Conservation (phyloP, 2,329 filamentous ascomycete genomes). For the Pseudogymnoascus sp. region DNA sequence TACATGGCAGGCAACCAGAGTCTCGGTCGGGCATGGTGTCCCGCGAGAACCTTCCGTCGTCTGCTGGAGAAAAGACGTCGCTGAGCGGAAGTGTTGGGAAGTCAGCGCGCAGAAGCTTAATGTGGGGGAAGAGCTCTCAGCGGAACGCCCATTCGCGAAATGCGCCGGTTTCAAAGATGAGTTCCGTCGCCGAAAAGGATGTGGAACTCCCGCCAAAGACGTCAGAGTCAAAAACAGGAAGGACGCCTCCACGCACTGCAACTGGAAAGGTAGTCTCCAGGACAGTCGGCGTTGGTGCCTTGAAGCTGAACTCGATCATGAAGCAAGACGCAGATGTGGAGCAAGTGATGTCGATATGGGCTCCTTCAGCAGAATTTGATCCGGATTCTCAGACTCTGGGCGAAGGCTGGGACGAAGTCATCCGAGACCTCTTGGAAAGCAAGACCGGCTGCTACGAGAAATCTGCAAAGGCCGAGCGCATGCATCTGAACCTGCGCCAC, state of each 20-base stretch:
- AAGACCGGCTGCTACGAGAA: constrained; percentile 66
- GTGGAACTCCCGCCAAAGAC: not conserved
- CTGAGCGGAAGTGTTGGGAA: constrained; percentile 41
- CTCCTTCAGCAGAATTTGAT: constrained; percentile 46
- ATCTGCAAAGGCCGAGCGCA: constrained; percentile 62
- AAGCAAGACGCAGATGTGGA: constrained; percentile 65
- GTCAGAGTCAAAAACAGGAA: not conserved
- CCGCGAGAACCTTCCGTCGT: constrained; percentile 16
- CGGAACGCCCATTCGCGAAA: constrained; percentile 48
- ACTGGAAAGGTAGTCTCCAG: constrained; percentile 50
- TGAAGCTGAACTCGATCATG: constrained; percentile 69
- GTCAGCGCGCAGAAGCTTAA: constrained; percentile 53
- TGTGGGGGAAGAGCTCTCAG: constrained; percentile 58
- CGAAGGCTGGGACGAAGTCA: constrained; percentile 64
- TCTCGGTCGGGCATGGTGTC: constrained; percentile 21
- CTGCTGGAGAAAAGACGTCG: constrained; percentile 34
- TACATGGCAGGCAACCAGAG: constrained; percentile 18
- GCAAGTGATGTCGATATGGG: constrained; percentile 70
- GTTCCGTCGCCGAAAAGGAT: constrained; percentile 34
- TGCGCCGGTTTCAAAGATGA: constrained; percentile 38
- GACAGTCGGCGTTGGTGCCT: constrained; percentile 66
- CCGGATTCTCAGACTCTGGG: constrained; percentile 47
- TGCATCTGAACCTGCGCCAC: constrained; percentile 71
- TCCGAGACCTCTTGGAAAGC: constrained; percentile 66
- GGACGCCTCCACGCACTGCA: constrained; percentile 43